phyloP scores from a whole-genome alignment of 129 eudicot genomes.

The Kitagawia praeruptora region DNA sequence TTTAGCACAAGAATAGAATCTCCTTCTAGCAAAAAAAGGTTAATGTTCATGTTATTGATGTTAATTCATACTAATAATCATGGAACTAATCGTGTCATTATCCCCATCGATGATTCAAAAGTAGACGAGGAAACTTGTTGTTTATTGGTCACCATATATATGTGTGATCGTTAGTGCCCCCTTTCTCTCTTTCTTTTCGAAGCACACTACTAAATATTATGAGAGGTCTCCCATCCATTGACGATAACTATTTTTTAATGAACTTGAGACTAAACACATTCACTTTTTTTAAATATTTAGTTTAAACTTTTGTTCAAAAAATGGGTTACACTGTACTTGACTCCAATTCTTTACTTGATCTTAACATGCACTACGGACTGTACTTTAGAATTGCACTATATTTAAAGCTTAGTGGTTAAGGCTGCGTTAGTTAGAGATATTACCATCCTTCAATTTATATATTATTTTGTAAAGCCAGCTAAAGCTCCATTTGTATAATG shows the following conservation, averaged over 20 bases:
- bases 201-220: background rate
- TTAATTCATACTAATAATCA: background rate
- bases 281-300: background rate
- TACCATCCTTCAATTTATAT: background rate
- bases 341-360: background rate
- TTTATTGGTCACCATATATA: background rate
- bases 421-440: slow-evolving; percentile 4
- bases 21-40: background rate
- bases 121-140: slow-evolving; percentile 2
- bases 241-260: background rate
- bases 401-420: slow-evolving; percentile 2
- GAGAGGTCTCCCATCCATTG: background rate
- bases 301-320: background rate
- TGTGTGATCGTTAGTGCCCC: background rate
- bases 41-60: background rate
- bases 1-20: background rate
- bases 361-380: slow-evolving; percentile 1
- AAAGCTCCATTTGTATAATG: slow-evolving; percentile 1
- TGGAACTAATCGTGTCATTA: slow-evolving; percentile 5
- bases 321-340: background rate
- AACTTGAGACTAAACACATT: background rate
- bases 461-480: background rate
- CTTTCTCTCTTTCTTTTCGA: background rate
- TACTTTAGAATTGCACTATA: background rate
- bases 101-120: background rate